Conservation (phyloP, 179 eudicot species). For the Amaranthus tricolor region DNA sequence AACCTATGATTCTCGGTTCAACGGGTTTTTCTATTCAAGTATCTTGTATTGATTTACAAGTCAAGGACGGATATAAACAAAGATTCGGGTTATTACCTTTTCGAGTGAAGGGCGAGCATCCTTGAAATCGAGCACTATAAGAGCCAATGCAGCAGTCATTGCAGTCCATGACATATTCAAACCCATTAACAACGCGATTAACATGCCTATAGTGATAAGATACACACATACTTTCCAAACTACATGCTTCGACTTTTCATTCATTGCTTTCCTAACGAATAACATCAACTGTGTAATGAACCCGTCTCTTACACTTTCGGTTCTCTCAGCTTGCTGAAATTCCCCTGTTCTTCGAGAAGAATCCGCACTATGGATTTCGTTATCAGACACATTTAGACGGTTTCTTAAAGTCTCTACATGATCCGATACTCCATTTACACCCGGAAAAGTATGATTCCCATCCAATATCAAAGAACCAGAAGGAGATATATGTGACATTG, state of each 20-base stretch:
- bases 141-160: conserved; percentile 90
- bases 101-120: conserved; percentile 83
- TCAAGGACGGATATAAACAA: no score
- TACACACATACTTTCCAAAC: conserved; percentile 82
- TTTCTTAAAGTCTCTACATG: conserved; percentile 44
- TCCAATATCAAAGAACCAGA: no score
- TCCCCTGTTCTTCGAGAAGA: conserved; percentile 29
- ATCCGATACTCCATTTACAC: conserved; percentile 26
- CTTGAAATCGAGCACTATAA: conserved; percentile 89
- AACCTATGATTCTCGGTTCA: no score
- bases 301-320: conserved; percentile 24
- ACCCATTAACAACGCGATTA: conserved; percentile 66
- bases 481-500: no score
- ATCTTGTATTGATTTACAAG: no score
- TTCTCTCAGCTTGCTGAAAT: conserved; percentile 15
- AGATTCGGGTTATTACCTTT: conserved; percentile 42
- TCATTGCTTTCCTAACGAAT: conserved; percentile 28
- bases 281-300: conserved; percentile 17
- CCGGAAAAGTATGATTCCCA: no score
- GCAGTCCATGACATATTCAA: conserved; percentile 96
- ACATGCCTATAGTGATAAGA: conserved; percentile 75
- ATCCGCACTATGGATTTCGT: conserved; percentile 41
- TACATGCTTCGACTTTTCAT: conserved; percentile 48
- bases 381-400: conserved; percentile 34
- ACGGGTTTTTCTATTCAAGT: no score